Evolutionary conservation across 768 basidiomycete species (phyloP).

Genomic region (Rhodotorula taiwanensis): DNA sequence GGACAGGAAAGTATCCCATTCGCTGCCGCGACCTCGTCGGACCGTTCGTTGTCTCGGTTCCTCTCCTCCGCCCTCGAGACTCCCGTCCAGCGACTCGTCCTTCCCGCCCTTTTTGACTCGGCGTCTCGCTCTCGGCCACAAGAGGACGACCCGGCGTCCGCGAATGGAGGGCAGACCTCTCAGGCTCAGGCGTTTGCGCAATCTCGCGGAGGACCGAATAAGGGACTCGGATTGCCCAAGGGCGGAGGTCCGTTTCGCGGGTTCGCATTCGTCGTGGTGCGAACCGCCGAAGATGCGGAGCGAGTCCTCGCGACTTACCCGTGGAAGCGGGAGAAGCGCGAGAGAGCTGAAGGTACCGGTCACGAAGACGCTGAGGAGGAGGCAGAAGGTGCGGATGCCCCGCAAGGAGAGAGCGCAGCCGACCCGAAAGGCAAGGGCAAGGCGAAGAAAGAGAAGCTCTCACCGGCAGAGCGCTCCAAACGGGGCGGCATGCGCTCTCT

Average conservation of each 20-base stretch:
- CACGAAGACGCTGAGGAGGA: slow-evolving; percentile 2
- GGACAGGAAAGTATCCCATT: slow-evolving; percentile 36
- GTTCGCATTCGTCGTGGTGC: slow-evolving; percentile 30
- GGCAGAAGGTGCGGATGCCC: neutral
- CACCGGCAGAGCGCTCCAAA: neutral
- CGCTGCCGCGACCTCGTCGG: neutral
- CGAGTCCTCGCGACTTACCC: slow-evolving; percentile 13
- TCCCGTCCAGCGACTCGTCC: slow-evolving; percentile 15
- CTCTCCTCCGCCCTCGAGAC: slow-evolving; percentile 23
- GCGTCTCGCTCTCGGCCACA: neutral
- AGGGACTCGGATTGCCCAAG: slow-evolving; percentile 22
- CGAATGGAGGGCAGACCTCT: neutral
- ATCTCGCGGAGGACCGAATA: neutral
- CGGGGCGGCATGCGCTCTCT: slow-evolving; percentile 18
- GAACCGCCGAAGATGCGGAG: slow-evolving; percentile 17
- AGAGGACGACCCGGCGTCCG: neutral
- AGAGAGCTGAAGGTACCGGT: neutral
- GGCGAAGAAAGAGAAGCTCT: neutral
- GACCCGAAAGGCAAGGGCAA: neutral
- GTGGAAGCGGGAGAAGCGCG: slow-evolving; percentile 14
- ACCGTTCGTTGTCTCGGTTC: slow-evolving; percentile 4
- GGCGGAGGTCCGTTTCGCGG: slow-evolving; percentile 39
- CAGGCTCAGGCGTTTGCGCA: neutral
- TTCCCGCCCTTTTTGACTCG: slow-evolving; percentile 28
- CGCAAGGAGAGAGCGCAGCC: neutral